Evolutionary conservation across 2,329 filamentous ascomycete genomes (phyloP).

Genomic region (Polychaeton citri): DNA sequence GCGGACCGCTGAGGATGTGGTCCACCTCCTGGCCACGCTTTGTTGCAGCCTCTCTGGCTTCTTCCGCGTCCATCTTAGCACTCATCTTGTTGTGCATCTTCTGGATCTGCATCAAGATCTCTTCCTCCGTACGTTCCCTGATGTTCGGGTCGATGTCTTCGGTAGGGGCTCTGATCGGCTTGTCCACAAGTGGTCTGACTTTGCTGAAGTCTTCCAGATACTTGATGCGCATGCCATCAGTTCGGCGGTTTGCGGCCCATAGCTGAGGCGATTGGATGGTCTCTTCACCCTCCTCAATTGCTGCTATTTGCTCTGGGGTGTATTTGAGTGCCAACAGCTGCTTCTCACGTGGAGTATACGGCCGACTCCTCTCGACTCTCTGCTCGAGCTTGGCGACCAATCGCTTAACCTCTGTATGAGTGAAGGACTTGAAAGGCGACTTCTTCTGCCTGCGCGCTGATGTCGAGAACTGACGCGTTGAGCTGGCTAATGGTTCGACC

Average conservation of each 20-base stretch:
- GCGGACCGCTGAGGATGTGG: conserved; percentile 18
- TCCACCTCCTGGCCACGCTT: conserved; percentile 13
- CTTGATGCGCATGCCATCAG: conserved; percentile 56
- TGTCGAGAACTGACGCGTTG: conserved; percentile 28
- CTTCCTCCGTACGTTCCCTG: conserved; percentile 47
- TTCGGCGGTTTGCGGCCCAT: conserved; percentile 56
- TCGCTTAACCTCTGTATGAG: conserved; percentile 14
- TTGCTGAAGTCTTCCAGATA: conserved; percentile 76
- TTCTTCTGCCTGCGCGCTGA: conserved; percentile 15
- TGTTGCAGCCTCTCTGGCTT: conserved; percentile 5
- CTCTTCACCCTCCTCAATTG: conserved; percentile 67
- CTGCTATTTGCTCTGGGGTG: conserved; percentile 66
- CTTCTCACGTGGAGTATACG: conserved; percentile 56
- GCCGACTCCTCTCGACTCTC: conserved; percentile 9
- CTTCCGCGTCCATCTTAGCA: conserved; percentile 25
- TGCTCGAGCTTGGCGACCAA: conserved; percentile 2
- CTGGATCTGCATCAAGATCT: conserved; percentile 45
- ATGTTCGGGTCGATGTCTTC: conserved; percentile 42
- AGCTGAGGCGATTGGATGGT: conserved; percentile 64
- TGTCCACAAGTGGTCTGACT: conserved; percentile 66
- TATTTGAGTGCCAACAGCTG: conserved; percentile 53
- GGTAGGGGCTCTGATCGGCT: conserved; percentile 32
- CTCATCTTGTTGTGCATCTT: conserved; percentile 9
- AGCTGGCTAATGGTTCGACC: conserved; percentile 6
- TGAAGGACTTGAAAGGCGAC: conserved; percentile 26